Evolutionary conservation across 2,329 filamentous ascomycete species (phyloP).

Genomic region (Pseudogymnoascus pannorum): DNA sequence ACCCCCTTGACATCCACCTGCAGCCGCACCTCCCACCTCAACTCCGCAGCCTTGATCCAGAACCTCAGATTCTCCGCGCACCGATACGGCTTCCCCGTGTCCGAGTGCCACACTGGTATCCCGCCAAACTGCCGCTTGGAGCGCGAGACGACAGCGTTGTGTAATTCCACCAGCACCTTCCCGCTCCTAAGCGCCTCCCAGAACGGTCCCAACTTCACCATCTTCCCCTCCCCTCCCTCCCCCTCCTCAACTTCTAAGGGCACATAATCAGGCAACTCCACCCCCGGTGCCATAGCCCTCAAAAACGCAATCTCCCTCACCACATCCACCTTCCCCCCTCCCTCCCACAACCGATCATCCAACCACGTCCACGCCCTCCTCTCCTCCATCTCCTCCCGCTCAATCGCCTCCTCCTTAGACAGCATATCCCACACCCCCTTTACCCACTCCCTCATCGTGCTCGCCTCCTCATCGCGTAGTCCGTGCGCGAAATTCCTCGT

Average conservation of each 20-base stretch:
- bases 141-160: slow-evolving; percentile 81
- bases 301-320: slow-evolving; percentile 79
- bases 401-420: slow-evolving; percentile 66
- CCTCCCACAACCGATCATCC: slow-evolving; percentile 64
- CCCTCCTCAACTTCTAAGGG: slow-evolving; percentile 28
- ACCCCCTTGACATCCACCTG: slow-evolving; percentile 80
- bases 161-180: slow-evolving; percentile 72
- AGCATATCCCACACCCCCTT: slow-evolving; percentile 70
- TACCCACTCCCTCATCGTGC: slow-evolving; percentile 73
- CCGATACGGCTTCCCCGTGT: slow-evolving; percentile 90
- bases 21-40: slow-evolving; percentile 83
- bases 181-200: slow-evolving; percentile 69
- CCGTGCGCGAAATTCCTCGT: slow-evolving; percentile 79
- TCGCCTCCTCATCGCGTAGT: slow-evolving; percentile 68
- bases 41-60: slow-evolving; percentile 93
- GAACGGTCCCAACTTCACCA: slow-evolving; percentile 45
- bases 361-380: slow-evolving; percentile 76
- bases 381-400: slow-evolving; percentile 59
- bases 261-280: slow-evolving; percentile 35
- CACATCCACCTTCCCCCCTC: slow-evolving; percentile 58
- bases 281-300: slow-evolving; percentile 61
- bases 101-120: slow-evolving; percentile 83
- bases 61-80: slow-evolving; percentile 88
- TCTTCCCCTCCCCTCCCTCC: slow-evolving; percentile 32
- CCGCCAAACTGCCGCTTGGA: slow-evolving; percentile 82